These are phyloP conservation scores for Aulographum hederae DNA, from an alignment of 2,329 filamentous ascomycete species.

Conservation along the genomic window DNA sequence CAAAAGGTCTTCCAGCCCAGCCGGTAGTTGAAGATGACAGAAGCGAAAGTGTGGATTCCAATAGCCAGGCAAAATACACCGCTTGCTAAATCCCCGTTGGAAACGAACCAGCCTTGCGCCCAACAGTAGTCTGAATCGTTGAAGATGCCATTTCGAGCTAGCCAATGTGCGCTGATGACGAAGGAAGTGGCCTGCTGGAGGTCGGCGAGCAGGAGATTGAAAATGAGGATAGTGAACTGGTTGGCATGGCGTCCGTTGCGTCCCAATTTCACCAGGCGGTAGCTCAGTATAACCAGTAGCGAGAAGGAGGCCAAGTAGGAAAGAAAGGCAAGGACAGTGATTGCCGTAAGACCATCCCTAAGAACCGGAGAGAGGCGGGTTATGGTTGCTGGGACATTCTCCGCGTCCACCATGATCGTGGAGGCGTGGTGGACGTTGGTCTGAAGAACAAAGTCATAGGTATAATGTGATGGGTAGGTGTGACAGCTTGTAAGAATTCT, in stretches of 20 bases:
- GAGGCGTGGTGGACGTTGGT: no score
- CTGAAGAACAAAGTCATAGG: no score
- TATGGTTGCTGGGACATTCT: no score
- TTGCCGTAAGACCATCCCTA: slow-evolving; percentile 23
- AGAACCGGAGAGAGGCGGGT: slow-evolving; percentile 15
- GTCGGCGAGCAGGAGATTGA: slow-evolving; percentile 28
- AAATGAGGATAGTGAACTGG: slow-evolving; percentile 4
- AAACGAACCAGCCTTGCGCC: slow-evolving; percentile 50
- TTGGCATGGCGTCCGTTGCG: no score
- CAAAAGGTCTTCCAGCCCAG: slow-evolving; percentile 34
- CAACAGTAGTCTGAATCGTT: slow-evolving; percentile 28
- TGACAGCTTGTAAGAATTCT: no score
- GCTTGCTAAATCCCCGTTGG: slow-evolving; percentile 45
- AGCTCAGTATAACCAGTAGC: slow-evolving; percentile 26
- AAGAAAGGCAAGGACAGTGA: slow-evolving; percentile 26
- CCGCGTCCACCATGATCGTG: no score
- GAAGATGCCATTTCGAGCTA: slow-evolving; percentile 32
- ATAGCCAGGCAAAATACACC: slow-evolving; percentile 50
- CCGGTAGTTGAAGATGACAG: slow-evolving; percentile 37
- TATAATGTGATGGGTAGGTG: no score
- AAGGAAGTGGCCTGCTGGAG: slow-evolving; percentile 33
- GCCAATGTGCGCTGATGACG: slow-evolving; percentile 17
- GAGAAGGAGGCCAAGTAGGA: slow-evolving; percentile 25
- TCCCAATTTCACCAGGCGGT: slow-evolving; percentile 25
- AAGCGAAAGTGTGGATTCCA: slow-evolving; percentile 47